Evolutionary conservation across 2,329 filamentous ascomycete species (phyloP).

Genomic region (Dactylellina cionopaga): DNA sequence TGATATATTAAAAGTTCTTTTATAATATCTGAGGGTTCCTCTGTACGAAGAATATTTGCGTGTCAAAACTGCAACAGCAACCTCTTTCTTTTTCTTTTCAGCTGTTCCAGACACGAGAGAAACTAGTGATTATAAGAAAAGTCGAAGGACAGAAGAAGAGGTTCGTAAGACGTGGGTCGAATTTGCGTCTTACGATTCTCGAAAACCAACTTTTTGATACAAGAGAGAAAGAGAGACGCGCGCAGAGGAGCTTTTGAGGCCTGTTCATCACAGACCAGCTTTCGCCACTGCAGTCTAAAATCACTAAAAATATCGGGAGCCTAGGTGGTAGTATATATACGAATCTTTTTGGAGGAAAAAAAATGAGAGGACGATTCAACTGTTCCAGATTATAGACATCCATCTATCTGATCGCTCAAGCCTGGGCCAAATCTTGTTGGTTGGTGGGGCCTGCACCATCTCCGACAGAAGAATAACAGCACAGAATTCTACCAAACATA

Average conservation of each 20-base stretch:
- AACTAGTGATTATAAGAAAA: slow-evolving; percentile 38
- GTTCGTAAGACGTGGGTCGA: slow-evolving; percentile 50
- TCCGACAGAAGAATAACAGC: slow-evolving; percentile 13
- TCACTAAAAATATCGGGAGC: slow-evolving; percentile 12
- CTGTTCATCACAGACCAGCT: not conserved
- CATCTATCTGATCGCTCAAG: slow-evolving; percentile 25
- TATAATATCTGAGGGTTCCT: slow-evolving; percentile 42
- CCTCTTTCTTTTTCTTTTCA: slow-evolving; percentile 11
- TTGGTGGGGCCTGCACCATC: slow-evolving; percentile 30
- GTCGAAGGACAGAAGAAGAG: not conserved
- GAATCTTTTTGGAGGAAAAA: slow-evolving; percentile 13
- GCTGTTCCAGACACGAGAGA: slow-evolving; percentile 28
- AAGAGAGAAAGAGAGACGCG: slow-evolving; percentile 8
- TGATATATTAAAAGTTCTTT: slow-evolving; percentile 21
- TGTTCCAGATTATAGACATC: slow-evolving; percentile 42
- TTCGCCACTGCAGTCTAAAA: slow-evolving; percentile 13
- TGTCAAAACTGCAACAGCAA: slow-evolving; percentile 23
- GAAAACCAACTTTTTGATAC: slow-evolving; percentile 26
- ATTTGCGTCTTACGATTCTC: slow-evolving; percentile 19
- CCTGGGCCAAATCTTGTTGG: slow-evolving; percentile 29
- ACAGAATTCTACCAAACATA: slow-evolving; percentile 13
- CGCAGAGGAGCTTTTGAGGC: slow-evolving; percentile 9
- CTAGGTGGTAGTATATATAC: slow-evolving; percentile 13
- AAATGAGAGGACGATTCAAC: slow-evolving; percentile 44
- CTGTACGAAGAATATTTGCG: slow-evolving; percentile 46